These are phyloP conservation scores for Sclerotinia minor DNA, from an alignment of 2,329 filamentous ascomycete genomes.

Conservation along the genomic window DNA sequence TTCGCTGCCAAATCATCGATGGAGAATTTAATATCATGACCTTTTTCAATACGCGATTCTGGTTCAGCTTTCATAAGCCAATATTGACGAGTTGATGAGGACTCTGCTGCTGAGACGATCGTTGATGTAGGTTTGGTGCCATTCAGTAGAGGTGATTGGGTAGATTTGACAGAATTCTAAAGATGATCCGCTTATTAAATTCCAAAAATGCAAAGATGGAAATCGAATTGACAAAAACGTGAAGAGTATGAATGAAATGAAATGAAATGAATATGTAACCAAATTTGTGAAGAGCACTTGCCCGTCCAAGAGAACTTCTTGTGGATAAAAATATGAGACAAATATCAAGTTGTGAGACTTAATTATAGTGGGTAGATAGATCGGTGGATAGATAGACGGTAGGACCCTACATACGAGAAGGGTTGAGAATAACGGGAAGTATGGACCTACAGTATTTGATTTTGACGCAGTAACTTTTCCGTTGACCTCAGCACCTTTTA, in stretches of 20 bases:
- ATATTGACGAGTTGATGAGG: conserved; percentile 50
- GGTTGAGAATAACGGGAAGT: not conserved
- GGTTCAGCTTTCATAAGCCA: conserved; percentile 91
- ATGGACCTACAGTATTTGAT: conserved; percentile 8
- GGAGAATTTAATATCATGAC: conserved; percentile 86
- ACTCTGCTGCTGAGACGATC: not conserved
- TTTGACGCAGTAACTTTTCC: not conserved
- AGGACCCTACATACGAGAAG: not conserved
- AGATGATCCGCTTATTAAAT: conserved; percentile 13
- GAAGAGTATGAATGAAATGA: not conserved
- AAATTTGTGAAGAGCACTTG: conserved; percentile 1
- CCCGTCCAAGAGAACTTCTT: not conserved
- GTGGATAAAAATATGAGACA: not conserved
- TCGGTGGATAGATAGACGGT: not conserved
- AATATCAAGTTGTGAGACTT: not conserved
- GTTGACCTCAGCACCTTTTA: conserved; percentile 19
- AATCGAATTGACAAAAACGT: not conserved
- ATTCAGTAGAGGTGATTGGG: conserved; percentile 21
- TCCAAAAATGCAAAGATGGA: not conserved
- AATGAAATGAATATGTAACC: not conserved
- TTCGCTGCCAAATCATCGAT: conserved; percentile 82
- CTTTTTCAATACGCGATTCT: conserved; percentile 81
- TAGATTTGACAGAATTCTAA: conserved; percentile 23
- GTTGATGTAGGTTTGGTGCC: conserved; percentile 21
- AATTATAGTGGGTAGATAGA: not conserved